Base-by-base conservation (phyloP, 345 rosid genomes). In the Rhodomyrtus tomentosa region DNA sequence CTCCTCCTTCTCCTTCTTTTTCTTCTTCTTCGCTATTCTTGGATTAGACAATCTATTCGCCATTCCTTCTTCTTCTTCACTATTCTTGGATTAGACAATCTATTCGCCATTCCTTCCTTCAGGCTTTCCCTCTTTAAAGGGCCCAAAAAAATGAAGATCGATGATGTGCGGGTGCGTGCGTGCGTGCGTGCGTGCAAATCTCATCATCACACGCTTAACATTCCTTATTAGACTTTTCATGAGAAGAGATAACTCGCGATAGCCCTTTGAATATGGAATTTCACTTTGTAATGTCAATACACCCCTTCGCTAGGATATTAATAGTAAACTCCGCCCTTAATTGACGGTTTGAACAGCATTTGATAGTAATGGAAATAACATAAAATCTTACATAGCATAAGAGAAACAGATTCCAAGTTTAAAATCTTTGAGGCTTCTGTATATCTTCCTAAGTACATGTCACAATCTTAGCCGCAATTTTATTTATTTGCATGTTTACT, bases 341-440 rank as follows among this genome's bases (percentile, higher is more conserved):
- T 62, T 9, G 20, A 7, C 22, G 7, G 1, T 0, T 62, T 62
- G 16, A 8, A 18, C 0, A 68, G 16, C 2, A 8, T 1, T 68
- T 8, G 0, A 9, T 1, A 2, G 7, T 8, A 18, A 68, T n/a
- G n/a, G n/a, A n/a, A n/a, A n/a, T 68, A 5, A 3, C 45, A 16
- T 0, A 0, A 32, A 36, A 32, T 68, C 10, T 18, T 9, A 16
- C 0, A 0, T 8, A 3, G 0, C 2, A 68, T 68, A 8, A 68
- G 2, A 68, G 0, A 4, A 32, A 0, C 1, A 32, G 6, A 1
- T 15, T 1, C 1, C 7, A 0, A 32, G 12, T 32, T 32, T 2
- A 18, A 32, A 32, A 38, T 68, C 12, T 32, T 18, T 9, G 1
- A 0, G 32, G 5, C 5, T 2, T 68, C 1, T 32, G 4, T 68